Evolutionary conservation across 768 basidiomycete species (phyloP).

Genomic region (Naematelia encephala): DNA sequence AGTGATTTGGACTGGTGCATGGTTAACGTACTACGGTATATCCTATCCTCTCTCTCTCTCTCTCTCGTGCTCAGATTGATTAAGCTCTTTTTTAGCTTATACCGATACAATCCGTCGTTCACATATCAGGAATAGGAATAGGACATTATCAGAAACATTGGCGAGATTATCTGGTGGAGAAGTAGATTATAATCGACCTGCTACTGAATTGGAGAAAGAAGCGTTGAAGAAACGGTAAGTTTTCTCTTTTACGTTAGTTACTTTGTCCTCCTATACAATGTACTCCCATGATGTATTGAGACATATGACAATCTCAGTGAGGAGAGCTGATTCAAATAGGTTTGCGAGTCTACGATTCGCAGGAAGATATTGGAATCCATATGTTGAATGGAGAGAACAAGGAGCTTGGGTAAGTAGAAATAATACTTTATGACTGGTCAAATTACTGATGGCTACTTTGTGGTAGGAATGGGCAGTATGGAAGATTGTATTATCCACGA

Average conservation of each 20-base stretch:
- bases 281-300: background rate
- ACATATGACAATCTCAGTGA: background rate
- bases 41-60: background rate
- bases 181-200: constrained; percentile 20
- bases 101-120: constrained; percentile 41
- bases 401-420: constrained; percentile 32
- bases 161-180: constrained; percentile 17
- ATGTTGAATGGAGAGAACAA: constrained; percentile 44
- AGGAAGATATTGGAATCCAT: constrained; percentile 44
- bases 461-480: constrained; percentile 43
- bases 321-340: constrained; percentile 11
- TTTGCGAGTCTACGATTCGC: constrained; percentile 37
- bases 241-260: background rate
- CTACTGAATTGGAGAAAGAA: constrained; percentile 39
- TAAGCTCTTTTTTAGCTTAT: no score
- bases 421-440: background rate
- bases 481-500: constrained; percentile 34
- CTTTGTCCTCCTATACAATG: background rate
- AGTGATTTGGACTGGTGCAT: constrained; percentile 35
- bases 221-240: constrained; percentile 38
- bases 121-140: constrained; percentile 28
- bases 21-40: constrained; percentile 41
- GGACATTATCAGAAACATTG: constrained; percentile 13
- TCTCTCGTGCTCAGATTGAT: background rate
- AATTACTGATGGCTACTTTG: background rate